Conservation (phyloP, 768 basidiomycete genomes). For the Lentinula guzmanii region DNA sequence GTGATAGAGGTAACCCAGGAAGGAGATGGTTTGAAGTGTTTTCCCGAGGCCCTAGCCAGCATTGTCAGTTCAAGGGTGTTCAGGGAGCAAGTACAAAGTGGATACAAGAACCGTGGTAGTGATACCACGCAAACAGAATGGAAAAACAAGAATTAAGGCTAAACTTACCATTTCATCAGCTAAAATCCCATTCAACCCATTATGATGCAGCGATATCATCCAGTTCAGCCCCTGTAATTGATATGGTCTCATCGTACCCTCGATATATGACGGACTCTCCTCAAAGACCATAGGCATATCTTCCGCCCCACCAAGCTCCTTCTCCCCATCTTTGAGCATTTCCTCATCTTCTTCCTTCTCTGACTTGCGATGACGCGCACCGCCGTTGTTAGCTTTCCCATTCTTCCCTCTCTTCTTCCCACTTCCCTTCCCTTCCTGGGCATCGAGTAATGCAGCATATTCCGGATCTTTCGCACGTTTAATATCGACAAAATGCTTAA, state of each 20-base stretch:
- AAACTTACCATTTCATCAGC: conserved; percentile 86
- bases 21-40: conserved; percentile 96
- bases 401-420: conserved; percentile 74
- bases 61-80: conserved; percentile 3
- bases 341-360: conserved; percentile 99
- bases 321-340: conserved; percentile 79
- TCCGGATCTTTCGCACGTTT: conserved; percentile 92
- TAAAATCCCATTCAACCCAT: conserved; percentile 93
- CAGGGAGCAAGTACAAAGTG: background rate
- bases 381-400: conserved; percentile 51
- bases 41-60: conserved; percentile 87
- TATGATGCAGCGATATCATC: conserved; percentile 95
- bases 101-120: background rate
- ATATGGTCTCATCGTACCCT: conserved; percentile 88
- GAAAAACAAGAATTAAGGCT: background rate
- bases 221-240: conserved; percentile 95
- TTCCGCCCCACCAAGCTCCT: conserved; percentile 65
- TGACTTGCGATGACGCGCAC: conserved; percentile 83
- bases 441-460: conserved; percentile 84
- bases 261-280: conserved; percentile 84
- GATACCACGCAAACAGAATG: background rate
- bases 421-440: conserved; percentile 54
- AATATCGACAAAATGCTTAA: conserved; percentile 97
- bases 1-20: conserved; percentile 91
- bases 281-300: conserved; percentile 95